A percentile compares a stretch with the other conserved stretches of the same genome.
Evolutionary conservation across 768 basidiomycete genomes (phyloP).

Genomic region (Pseudohyphozyma bogoriensis): DNA sequence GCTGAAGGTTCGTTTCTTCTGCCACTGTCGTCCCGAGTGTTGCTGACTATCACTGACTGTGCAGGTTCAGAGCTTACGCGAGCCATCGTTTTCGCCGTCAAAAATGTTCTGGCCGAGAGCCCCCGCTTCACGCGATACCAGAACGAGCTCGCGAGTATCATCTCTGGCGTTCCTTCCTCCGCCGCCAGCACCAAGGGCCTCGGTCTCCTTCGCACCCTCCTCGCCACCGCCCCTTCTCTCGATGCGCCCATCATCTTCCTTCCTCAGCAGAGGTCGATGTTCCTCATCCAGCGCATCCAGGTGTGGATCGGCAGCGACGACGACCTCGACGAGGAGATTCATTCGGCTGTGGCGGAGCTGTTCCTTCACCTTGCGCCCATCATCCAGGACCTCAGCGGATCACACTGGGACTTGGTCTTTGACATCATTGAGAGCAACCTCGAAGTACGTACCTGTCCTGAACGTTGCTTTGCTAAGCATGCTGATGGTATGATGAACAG

Average conservation of each 20-base stretch:
- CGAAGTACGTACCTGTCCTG: conserved; percentile 50
- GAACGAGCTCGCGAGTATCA: conserved; percentile 76
- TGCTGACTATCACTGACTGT: too few species aligned
- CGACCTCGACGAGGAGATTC: conserved; percentile 49
- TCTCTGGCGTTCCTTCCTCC: conserved; percentile 55
- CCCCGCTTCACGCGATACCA: conserved; percentile 66
- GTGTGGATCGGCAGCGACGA: conserved; percentile 62
- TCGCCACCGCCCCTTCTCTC: conserved; percentile 60
- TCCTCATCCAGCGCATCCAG: conserved; percentile 72
- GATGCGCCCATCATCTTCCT: conserved; percentile 76
- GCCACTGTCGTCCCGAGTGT: background rate
- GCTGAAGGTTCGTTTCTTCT: conserved; percentile 3
- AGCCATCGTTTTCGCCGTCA: conserved; percentile 55
- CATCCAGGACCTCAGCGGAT: conserved; percentile 70
- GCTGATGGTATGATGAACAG: conserved; percentile 40
- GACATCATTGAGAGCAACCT: conserved; percentile 79
- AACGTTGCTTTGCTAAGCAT: background rate
- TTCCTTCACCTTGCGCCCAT: conserved; percentile 72
- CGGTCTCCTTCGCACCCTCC: conserved; percentile 55
- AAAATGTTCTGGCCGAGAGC: conserved; percentile 56
- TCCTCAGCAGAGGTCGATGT: conserved; percentile 71
- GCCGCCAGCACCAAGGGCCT: conserved; percentile 64
- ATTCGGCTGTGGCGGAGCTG: conserved; percentile 40
- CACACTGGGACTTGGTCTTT: conserved; percentile 88
- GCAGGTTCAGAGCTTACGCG: conserved; percentile 62